These are phyloP conservation scores for Stephania japonica DNA, from an alignment of 164 flowering plant species.

Conservation along the genomic window DNA sequence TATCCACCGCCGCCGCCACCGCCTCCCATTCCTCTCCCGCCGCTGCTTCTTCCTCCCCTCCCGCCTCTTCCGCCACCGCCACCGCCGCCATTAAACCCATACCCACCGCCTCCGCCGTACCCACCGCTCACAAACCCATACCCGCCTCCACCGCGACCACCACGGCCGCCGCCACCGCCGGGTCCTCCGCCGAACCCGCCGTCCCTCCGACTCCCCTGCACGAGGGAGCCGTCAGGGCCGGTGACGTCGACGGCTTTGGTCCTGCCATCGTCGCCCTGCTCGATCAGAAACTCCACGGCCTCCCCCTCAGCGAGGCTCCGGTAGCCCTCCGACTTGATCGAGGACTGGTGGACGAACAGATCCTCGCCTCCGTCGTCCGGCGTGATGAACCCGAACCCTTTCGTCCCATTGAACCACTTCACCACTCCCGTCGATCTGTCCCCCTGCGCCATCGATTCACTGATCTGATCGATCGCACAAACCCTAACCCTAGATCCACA, in stretches of 20 bases:
- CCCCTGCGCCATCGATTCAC: slow-evolving; percentile 20
- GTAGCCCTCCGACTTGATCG: slow-evolving; percentile 72
- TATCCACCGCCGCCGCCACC: slow-evolving; percentile 9
- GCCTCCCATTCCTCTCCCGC: slow-evolving; percentile 19
- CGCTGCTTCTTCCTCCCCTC: slow-evolving; percentile 7
- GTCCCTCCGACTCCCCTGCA: slow-evolving; percentile 42
- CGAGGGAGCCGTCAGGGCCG: slow-evolving; percentile 56
- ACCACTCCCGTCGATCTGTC: slow-evolving; percentile 48
- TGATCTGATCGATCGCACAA: background rate
- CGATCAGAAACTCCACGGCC: slow-evolving; percentile 62
- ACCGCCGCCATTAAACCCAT: slow-evolving; percentile 13
- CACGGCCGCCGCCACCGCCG: slow-evolving; percentile 26
- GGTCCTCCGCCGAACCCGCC: slow-evolving; percentile 36
- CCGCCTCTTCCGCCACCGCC: slow-evolving; percentile 5
- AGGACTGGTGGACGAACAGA: slow-evolving; percentile 90
- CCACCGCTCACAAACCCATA: slow-evolving; percentile 15
- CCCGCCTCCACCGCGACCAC: slow-evolving; percentile 31
- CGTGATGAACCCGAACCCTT: slow-evolving; percentile 90
- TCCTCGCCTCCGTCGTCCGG: slow-evolving; percentile 84
- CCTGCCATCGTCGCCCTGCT: slow-evolving; percentile 47
- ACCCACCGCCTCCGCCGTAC: slow-evolving; percentile 15
- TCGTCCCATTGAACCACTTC: slow-evolving; percentile 79
- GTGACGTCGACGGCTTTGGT: slow-evolving; percentile 87
- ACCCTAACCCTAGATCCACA: slow-evolving; percentile 3
- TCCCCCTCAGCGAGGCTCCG: slow-evolving; percentile 76